Conservation (phyloP, 805 yeast genomes). For the Metschnikowia corniflorae region DNA sequence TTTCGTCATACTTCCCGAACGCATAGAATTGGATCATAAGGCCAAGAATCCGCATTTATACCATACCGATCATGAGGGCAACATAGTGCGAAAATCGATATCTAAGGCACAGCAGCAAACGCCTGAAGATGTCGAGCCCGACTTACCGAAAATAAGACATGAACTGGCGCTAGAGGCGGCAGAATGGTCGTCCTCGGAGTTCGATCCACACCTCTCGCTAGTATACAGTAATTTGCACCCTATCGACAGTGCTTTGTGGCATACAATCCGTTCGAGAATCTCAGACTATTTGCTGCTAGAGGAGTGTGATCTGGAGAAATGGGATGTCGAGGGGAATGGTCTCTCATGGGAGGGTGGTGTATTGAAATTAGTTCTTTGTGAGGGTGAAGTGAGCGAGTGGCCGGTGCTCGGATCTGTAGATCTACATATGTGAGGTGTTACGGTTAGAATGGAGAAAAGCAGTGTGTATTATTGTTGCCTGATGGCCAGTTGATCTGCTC, state of each 20-base stretch:
- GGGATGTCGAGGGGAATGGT: constrained; percentile 25
- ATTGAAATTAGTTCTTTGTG: constrained; percentile 62
- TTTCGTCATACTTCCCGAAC: constrained; percentile 46
- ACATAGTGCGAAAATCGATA: constrained; percentile 24
- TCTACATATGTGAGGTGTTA: constrained; percentile 26
- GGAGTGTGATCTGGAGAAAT: constrained; percentile 36
- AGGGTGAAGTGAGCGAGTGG: constrained; percentile 73
- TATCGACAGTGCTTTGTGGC: constrained; percentile 61
- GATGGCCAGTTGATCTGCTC: no score
- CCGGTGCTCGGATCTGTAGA: constrained; percentile 54
- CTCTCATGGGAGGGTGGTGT: constrained; percentile 70
- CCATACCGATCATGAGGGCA: constrained; percentile 31
- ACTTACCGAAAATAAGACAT: constrained; percentile 29
- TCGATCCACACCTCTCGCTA: constrained; percentile 69
- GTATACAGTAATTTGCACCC: constrained; percentile 65
- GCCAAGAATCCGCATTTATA: constrained; percentile 38
- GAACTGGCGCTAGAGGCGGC: constrained; percentile 48
- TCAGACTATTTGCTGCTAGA: constrained; percentile 59
- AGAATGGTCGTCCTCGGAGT: constrained; percentile 54
- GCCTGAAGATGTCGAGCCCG: constrained; percentile 22
- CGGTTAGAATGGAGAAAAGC: no score
- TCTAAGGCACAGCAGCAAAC: constrained; percentile 19
- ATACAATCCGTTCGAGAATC: constrained; percentile 61
- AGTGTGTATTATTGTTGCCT: no score
- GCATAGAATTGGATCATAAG: constrained; percentile 33